These are phyloP conservation scores for Cladosporium halotolerans DNA, from an alignment of 2,329 filamentous ascomycete genomes.

Conservation along the genomic window DNA sequence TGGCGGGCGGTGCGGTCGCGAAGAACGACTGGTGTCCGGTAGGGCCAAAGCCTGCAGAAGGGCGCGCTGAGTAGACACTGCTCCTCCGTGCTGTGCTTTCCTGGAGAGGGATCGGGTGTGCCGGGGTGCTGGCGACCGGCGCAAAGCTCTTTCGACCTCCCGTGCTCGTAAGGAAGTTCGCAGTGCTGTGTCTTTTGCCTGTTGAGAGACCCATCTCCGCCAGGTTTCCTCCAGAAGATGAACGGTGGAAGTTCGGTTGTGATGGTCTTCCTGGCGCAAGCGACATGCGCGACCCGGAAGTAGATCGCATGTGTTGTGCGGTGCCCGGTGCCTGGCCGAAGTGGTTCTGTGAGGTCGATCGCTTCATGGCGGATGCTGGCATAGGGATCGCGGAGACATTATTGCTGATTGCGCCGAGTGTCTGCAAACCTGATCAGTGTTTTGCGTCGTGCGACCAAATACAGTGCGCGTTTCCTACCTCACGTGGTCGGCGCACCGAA, in stretches of 20 bases:
- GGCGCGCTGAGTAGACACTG: constrained; percentile 55
- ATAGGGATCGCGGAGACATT: constrained; percentile 77
- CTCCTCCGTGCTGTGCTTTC: constrained; percentile 63
- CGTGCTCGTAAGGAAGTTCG: constrained; percentile 53
- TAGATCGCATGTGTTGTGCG: constrained; percentile 69
- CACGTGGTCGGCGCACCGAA: constrained; percentile 84
- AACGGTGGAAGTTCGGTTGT: constrained; percentile 80
- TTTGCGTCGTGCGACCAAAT: neutral
- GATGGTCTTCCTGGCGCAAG: constrained; percentile 76
- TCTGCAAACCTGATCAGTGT: constrained; percentile 47
- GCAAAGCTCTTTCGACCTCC: constrained; percentile 66
- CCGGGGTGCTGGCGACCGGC: constrained; percentile 49
- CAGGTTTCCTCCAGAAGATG: constrained; percentile 73
- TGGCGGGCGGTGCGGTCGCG: constrained; percentile 72
- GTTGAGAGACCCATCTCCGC: constrained; percentile 76
- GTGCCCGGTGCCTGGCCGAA: constrained; percentile 58
- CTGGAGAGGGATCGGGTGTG: constrained; percentile 33
- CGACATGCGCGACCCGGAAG: constrained; percentile 77
- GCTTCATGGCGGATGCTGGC: constrained; percentile 89
- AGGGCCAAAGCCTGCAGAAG: constrained; percentile 57
- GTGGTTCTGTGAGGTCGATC: constrained; percentile 70
- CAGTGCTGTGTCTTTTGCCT: constrained; percentile 76
- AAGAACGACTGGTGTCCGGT: constrained; percentile 86
- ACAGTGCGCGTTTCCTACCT: constrained; percentile 52
- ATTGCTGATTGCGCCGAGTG: constrained; percentile 74